Percentiles rank a stretch among this genome's conserved stretches.
Evolutionary conservation across 345 rosid species (phyloP).

Genomic region (Populus euphratica): DNA sequence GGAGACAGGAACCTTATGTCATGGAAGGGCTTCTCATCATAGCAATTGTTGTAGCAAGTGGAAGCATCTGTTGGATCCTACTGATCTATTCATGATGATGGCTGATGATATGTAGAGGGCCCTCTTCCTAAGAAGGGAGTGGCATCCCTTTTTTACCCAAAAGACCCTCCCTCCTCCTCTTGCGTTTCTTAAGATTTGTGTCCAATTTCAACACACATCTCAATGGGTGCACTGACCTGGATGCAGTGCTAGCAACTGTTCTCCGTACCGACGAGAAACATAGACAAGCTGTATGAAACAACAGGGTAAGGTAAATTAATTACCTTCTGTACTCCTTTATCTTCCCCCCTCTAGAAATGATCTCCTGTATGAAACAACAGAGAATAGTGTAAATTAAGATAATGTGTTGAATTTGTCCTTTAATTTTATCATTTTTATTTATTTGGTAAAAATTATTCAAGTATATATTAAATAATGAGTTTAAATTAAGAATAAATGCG

Average conservation of each 20-base stretch:
- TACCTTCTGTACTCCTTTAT: background rate
- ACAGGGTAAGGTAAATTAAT: too few species aligned
- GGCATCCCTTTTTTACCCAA: conserved; percentile 31
- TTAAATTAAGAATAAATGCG: too few species aligned
- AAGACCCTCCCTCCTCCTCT: background rate
- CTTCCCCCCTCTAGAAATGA: background rate
- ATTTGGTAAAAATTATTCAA: too few species aligned
- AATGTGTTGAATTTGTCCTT: too few species aligned
- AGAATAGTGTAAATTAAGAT: too few species aligned
- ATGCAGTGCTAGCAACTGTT: background rate
- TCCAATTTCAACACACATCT: conserved; percentile 30
- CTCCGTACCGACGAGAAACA: background rate
- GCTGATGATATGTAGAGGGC: conserved; percentile 19
- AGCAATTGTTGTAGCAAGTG: background rate
- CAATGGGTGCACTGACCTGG: conserved; percentile 14
- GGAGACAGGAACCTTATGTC: conserved; percentile 19
- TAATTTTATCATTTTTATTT: too few species aligned
- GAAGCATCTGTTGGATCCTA: conserved; percentile 1
- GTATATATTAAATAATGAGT: too few species aligned
- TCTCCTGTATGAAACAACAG: background rate
- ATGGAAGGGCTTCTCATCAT: conserved; percentile 17
- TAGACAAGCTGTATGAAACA: background rate
- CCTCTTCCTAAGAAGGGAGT: conserved; percentile 15
- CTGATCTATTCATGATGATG: background rate
- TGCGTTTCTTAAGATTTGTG: conserved; percentile 12